phyloP scores from a whole-genome alignment of 116 monocot species.

The Cymodocea nodosa region DNA sequence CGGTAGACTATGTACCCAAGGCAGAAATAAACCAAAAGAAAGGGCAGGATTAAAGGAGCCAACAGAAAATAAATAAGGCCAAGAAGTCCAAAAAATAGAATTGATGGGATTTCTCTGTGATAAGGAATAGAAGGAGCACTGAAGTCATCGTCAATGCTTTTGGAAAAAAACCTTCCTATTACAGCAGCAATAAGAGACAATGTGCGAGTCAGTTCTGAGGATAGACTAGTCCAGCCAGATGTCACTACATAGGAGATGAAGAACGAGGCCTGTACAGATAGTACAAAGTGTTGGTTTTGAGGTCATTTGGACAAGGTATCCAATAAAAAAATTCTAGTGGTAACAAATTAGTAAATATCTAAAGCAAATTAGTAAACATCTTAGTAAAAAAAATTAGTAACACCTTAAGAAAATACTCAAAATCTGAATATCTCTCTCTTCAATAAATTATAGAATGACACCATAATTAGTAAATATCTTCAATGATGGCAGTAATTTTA shows the following conservation, averaged over 20 bases:
- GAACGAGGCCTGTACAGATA: conserved; percentile 66
- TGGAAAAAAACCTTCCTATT: conserved; percentile 26
- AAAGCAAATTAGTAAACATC: too few species aligned
- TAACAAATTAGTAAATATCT: too few species aligned
- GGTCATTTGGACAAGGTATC: not conserved
- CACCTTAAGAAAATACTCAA: too few species aligned
- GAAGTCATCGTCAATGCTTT: conserved; percentile 23
- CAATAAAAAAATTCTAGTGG: too few species aligned
- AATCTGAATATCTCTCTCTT: too few species aligned
- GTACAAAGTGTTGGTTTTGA: not conserved
- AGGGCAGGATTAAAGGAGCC: conserved; percentile 73
- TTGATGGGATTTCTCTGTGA: conserved; percentile 62
- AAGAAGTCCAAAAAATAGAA: conserved; percentile 67
- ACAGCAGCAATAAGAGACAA: conserved; percentile 43
- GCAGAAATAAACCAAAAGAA: conserved; percentile 68
- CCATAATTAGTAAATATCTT: too few species aligned
- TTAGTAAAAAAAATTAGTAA: too few species aligned
- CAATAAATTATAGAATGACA: too few species aligned
- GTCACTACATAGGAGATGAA: conserved; percentile 94
- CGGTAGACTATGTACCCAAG: conserved; percentile 78
- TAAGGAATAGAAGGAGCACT: conserved; percentile 55
- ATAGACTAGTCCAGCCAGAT: conserved; percentile 79
- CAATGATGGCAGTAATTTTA: too few species aligned
- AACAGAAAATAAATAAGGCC: conserved; percentile 65
- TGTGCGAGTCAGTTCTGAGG: conserved; percentile 49